phyloP scores from a whole-genome alignment of 768 basidiomycete species.

The Leccinum boreale region DNA sequence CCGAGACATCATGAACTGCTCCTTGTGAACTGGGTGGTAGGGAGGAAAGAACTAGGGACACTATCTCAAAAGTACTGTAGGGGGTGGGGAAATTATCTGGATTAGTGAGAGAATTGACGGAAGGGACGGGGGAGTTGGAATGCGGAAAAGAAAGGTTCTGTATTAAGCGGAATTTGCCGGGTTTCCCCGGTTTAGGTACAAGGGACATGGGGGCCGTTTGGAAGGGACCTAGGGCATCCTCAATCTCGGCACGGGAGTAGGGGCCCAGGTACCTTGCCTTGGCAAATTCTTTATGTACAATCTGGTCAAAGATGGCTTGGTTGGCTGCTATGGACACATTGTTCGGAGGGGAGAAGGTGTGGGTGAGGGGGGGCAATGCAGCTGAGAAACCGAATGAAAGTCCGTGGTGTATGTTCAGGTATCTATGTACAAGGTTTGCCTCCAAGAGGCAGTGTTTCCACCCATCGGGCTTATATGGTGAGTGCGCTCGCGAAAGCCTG shows the following conservation, averaged over 20 bases:
- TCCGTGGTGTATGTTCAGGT: not conserved
- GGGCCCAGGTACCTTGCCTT: not conserved
- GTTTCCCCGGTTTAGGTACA: not conserved
- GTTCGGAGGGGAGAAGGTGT: not conserved
- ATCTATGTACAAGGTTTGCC: not conserved
- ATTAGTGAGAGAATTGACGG: not conserved
- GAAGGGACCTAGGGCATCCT: not conserved
- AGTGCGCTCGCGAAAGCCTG: not conserved
- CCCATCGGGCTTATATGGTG: not conserved
- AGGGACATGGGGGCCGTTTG: not conserved
- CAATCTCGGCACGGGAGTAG: not conserved
- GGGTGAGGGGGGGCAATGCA: fast-evolving
- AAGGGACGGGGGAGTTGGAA: not conserved
- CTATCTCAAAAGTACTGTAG: not conserved
- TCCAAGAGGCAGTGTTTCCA: not conserved
- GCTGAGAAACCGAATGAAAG: not conserved
- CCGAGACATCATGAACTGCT: not conserved
- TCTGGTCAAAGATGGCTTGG: not conserved
- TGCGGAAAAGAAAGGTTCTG: not conserved
- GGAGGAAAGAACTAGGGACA: not conserved
- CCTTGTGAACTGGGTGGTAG: not conserved
- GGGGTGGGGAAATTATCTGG: not conserved
- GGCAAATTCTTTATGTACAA: not conserved
- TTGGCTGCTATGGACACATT: not conserved
- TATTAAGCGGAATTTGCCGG: not conserved